A percentile compares a stretch with the other conserved stretches of the same genome.
These are phyloP conservation scores for Oryza glumipatula DNA, from an alignment of 176 grass and related monocot genomes.

Conservation along the genomic window DNA sequence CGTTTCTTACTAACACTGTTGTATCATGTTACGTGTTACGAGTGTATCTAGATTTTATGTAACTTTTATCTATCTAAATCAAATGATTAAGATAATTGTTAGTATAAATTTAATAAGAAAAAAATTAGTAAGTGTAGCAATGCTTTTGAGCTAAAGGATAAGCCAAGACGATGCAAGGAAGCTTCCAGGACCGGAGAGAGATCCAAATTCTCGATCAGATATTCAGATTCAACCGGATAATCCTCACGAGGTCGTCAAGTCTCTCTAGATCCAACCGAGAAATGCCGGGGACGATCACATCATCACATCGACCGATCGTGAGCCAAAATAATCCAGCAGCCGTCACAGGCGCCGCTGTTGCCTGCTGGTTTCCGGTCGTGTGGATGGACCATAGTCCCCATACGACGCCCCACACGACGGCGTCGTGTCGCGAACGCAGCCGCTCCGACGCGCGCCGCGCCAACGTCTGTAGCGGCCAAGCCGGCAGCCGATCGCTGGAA, in stretches of 20 bases:
- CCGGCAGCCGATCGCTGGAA: no score
- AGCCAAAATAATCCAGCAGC: background rate
- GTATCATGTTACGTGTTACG: no score
- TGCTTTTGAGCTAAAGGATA: background rate
- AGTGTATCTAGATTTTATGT: no score
- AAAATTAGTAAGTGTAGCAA: no score
- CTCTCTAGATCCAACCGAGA: constrained; percentile 19
- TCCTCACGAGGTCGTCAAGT: constrained; percentile 16
- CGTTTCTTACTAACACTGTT: no score
- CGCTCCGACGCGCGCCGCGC: background rate
- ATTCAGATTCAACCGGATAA: constrained; percentile 21
- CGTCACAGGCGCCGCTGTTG: background rate
- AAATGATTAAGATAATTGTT: no score
- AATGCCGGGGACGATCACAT: background rate
- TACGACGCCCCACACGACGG: background rate
- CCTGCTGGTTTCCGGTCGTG: constrained; percentile 32
- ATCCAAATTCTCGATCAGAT: background rate
- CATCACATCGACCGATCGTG: no score
- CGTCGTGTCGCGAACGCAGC: background rate
- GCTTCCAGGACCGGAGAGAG: background rate
- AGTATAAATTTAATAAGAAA: no score
- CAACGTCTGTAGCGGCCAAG: background rate
- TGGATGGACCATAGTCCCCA: constrained; percentile 2
- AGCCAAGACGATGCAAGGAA: background rate
- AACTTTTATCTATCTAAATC: no score